Evolutionary conservation across 345 rosid genomes (phyloP), one percentile per base, ranked within the genome.

Genomic region (Linum tenue): DNA sequence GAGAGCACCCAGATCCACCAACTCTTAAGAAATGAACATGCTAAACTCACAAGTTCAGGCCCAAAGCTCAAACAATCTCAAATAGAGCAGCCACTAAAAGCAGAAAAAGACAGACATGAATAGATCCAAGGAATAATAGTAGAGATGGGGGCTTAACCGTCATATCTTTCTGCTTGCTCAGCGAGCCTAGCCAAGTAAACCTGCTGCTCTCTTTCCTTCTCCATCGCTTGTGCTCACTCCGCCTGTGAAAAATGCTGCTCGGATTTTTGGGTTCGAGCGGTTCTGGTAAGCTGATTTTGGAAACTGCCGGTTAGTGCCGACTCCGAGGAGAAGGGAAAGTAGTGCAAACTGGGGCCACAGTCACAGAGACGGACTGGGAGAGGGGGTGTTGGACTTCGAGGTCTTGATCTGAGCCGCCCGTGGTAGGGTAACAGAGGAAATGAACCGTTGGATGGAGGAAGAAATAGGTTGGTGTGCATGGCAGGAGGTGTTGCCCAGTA

Each of bases 81-180:
- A 42, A 16, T 14, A 55, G 8, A 42, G 65, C 15, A 10, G 31
- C 31, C 37, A 64, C n/a, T n/a, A 4, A 16, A 22, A 44, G 6
- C 38, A 60, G 38, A 66, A 9, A 43, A 9, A 4, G 15, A 67
- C 48, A 41, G 5, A 8, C 53, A 48, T 7, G 53, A 48, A 48
- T 12, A 48, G 53, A 48, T 48, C 53, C 14, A 48, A 41, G 7
- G 35, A n/a, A 16, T 12, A 56, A 55, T 3, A 55, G 57, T 12
- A 55, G 16, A 16, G 16, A 56, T 0, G 37, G 12, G 43, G 55
- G n/a, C 51, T n/a, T 5, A 74, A 88, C 97, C 97, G 67, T 90
- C 97, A 70, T 88, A 88, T 78, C 97, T 72, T 78, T 88, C 97
- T 41, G 97, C 94, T 77, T 90, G 95, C 88, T 90, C 95, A 5